Base-by-base conservation (phyloP, 2,329 filamentous ascomycete genomes). In the Penicillium occitanis region DNA sequence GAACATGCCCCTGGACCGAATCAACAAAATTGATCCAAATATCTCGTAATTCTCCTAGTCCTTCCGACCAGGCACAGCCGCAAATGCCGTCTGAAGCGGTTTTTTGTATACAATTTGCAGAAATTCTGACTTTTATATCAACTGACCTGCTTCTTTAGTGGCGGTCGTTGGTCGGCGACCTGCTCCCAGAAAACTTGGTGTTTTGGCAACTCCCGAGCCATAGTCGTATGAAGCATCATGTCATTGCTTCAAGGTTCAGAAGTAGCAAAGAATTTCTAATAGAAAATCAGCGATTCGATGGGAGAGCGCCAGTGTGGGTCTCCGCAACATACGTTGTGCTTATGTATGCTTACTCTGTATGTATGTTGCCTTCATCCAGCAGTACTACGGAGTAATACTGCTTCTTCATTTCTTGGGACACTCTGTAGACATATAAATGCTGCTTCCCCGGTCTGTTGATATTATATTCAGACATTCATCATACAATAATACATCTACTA, bases 211-310 rank as follows among this genome's bases (percentile, higher is more conserved):
- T n/a, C 10, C 17, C 30, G 30, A 35, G 17, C 28, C 17, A 30
- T 17, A 10, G 6, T n/a, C 51, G 25, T 25, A 22, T 25, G 53
- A 22, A 57, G 53, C 33, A 57, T 37, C 53, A 55, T 57, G 53
- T 25, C 53, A 57, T 35, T 6, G 8, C 30, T 35, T 55, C 28
- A 19, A 35, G 17, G 28, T 35, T 37, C 53, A 57, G 17, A 37
- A 6, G 4, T 5, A 37, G 51, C 30, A 37, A 48, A 22, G 22
- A 33, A 64, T 64, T 58, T 46, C 50, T 64, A 64, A 64, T 64
- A 37, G 51, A 58, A 64, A 64, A 58, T 19, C 28, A 1, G 19
- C 42, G 50, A 64, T 64, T 64, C 37, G 57, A 68, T 42, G 59
- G 25, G 14, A 10, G 13, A 19, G 11, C 8, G 17, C 35, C 3